phyloP scores from a whole-genome alignment of 1,284 basidiomycete genomes.

The Ganoderma meredithae region DNA sequence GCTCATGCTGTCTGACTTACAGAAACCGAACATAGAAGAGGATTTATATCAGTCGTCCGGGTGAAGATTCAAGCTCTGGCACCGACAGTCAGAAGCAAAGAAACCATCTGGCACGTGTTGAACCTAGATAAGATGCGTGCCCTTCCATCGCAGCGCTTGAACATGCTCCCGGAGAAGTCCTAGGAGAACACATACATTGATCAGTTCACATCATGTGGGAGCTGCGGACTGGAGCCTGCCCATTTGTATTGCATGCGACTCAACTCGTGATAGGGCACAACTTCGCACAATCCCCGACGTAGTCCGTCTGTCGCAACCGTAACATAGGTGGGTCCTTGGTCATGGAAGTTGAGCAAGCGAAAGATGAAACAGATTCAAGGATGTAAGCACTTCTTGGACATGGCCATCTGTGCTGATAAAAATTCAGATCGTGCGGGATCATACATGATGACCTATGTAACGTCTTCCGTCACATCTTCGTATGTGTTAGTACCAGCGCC shows the following conservation, averaged over 20 bases:
- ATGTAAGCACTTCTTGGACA: background rate
- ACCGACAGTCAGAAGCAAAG: no score
- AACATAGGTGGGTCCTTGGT: no score
- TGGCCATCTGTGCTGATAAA: no score
- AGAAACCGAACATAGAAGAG: background rate
- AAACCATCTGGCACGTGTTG: background rate
- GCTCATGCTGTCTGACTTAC: background rate
- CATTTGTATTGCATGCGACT: background rate
- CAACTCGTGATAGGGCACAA: background rate
- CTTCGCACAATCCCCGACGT: background rate
- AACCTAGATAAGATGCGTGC: background rate
- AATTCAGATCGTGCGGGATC: no score
- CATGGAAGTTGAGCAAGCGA: background rate
- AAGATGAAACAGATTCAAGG: background rate
- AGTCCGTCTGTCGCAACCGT: background rate
- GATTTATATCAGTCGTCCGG: background rate
- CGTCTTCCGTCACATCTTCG: background rate
- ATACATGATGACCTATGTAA: background rate
- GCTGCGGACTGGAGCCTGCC: background rate
- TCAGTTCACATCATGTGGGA: background rate
- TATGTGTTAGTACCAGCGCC: background rate
- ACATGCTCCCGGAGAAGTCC: background rate
- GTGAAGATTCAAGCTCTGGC: background rate
- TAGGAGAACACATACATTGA: background rate
- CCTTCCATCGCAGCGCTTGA: background rate